Evolutionary conservation across 148 eudicot species (phyloP), one percentile per base, ranked within the genome.

Genomic region (Fallopia convolvulus): DNA sequence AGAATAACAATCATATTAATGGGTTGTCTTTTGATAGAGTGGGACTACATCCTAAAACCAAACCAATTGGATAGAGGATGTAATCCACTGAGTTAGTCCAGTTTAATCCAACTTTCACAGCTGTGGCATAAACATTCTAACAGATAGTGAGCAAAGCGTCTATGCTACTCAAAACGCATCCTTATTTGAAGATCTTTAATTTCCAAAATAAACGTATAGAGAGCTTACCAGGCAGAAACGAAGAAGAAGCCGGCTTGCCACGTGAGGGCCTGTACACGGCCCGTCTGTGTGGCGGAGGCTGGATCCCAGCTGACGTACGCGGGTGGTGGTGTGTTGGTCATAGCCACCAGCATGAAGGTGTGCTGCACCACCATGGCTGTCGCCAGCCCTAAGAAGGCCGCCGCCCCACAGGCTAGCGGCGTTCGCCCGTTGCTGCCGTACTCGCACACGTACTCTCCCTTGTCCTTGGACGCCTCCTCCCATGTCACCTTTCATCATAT

Each of bases 191-290:
- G 30, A 26, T 26, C 30, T 26, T n/a, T n/a, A n/a, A n/a, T n/a
- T 26, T 26, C 30, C 30, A 26, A 26, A 26, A 26, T 26, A 26
- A 26, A 26, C 30, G 30, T 26, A 26, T 26, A 26, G 30, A 26
- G 30, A n/a, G 32, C 84, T 5, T 87, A 92, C 98, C 98, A 94
- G 47, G 98, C 90, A 26, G 97, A 68, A 32, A 92, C 44, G 83
- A 94, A 94, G 88, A 94, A 90, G 71, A 88, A 84, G 3, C 82
- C 92, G 68, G 97, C 98, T 85, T 90, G 98, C 86, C 91, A 88
- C 0, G 96, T 80, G 50, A 92, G 89, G 6, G 80, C 26, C 58
- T 80, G 86, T 66, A 86, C 80, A 82, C 83, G 80, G 66, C 36
- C 70, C 20, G 83, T 77, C 15, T 55, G 60, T 5, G 8, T 55